These are phyloP conservation scores for Odontarrhena argentea DNA, from an alignment of 345 rosid genomes.

Conservation along the genomic window DNA sequence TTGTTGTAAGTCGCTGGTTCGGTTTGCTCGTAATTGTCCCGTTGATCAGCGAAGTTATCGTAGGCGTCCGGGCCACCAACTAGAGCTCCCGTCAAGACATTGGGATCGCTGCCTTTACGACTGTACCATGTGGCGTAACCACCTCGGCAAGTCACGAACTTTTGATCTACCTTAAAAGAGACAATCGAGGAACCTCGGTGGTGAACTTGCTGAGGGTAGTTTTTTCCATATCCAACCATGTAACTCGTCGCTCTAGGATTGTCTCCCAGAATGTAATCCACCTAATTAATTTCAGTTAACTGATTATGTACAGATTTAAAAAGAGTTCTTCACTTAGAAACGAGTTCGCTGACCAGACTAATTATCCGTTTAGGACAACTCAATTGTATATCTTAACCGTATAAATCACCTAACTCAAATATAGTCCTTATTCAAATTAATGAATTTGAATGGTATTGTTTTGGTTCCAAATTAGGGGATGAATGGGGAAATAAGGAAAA, in stretches of 20 bases:
- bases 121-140: slow-evolving; percentile 88
- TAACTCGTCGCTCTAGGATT: slow-evolving; percentile 96
- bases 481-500: neutral
- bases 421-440: too few species aligned
- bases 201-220: slow-evolving; percentile 83
- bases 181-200: slow-evolving; percentile 92
- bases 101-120: slow-evolving; percentile 74
- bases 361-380: too few species aligned
- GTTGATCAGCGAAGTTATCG: slow-evolving; percentile 84
- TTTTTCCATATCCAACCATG: slow-evolving; percentile 93
- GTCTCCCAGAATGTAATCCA: slow-evolving; percentile 93
- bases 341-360: too few species aligned
- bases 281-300: slow-evolving; percentile 42
- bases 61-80: slow-evolving; percentile 98
- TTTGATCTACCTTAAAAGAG: slow-evolving; percentile 60
- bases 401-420: too few species aligned
- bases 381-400: too few species aligned
- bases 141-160: slow-evolving; percentile 78
- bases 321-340: too few species aligned
- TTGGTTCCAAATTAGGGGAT: neutral
- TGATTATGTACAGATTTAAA: neutral
- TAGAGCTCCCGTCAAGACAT: slow-evolving; percentile 83
- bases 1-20: slow-evolving; percentile 98
- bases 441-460: neutral
- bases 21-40: slow-evolving; percentile 94